Base-by-base conservation (phyloP, 306 rosid species). In the Begonia fuchsioides region DNA sequence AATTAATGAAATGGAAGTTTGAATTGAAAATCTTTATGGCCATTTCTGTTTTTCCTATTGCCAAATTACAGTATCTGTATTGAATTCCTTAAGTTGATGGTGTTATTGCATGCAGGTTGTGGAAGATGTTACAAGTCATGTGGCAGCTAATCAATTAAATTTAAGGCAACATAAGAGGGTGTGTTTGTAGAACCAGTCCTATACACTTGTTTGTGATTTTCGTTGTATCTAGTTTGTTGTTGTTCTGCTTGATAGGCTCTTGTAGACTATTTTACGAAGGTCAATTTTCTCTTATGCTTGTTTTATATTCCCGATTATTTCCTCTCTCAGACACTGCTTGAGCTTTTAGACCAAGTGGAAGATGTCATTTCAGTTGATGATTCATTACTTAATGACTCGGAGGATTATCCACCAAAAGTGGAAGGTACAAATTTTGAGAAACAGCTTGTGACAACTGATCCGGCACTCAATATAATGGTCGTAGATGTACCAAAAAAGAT, bases 291-390 rank as follows among this genome's bases (percentile, higher is more conserved):
- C n/a, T 41, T 3, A 41, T 6, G 14, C 3, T 41, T 41, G 45
- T 41, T 41, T 41, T 41, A 58, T 40, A 20, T 8, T 13, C 45
- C 55, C 43, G 2, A 16, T 40, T 12, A 38, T 12, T 63, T 54
- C 13, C 1, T 26, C 15, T 56, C 39, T 53, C 56, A 84, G 95
- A 87, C 90, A 60, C 69, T 90, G 78, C 93, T 90, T 74, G 97
- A 90, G 65, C 82, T 90, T 56, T 69, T 90, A 64, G 97, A 84
- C 76, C 93, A 90, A 67, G 95, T 90, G 18, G 84, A 90, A 71
- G 95, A 90, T 71, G 93, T 67, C 70, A 84, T 84, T 54, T 57
- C 75, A 59, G 80, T 72, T 74, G 95, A 84, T 40, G 70, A 69
- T 54, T 59, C 66, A 32, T 16, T 54, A 32, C 54, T 73, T 47